These are phyloP conservation scores for Punica granatum DNA, from an alignment of 345 rosid genomes.

Conservation along the genomic window DNA sequence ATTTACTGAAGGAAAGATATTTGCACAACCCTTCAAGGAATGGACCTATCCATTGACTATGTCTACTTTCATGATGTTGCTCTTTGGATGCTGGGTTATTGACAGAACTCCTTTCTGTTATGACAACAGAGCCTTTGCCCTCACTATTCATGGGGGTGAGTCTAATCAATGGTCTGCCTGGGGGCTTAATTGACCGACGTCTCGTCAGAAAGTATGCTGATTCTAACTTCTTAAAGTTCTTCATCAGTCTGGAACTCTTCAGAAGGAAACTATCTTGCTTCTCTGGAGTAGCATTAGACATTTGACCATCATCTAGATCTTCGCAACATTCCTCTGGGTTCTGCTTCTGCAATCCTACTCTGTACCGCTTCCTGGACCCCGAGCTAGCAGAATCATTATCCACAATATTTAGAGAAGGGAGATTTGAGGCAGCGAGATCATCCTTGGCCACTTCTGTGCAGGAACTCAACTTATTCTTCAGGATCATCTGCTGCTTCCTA, in stretches of 20 bases:
- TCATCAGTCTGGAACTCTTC: conserved; percentile 69
- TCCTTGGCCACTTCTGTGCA: conserved; percentile 33
- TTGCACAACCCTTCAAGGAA: conserved; percentile 95
- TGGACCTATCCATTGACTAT: conserved; percentile 84
- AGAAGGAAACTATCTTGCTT: conserved; percentile 48
- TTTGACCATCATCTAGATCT: conserved; percentile 31
- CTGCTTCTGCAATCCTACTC: conserved; percentile 32
- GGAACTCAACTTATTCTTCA: conserved; percentile 45
- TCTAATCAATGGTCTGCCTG: conserved; percentile 39
- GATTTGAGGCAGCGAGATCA: conserved; percentile 34
- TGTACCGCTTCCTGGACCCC: conserved; percentile 64
- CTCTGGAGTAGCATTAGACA: conserved; percentile 28
- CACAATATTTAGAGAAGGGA: conserved; percentile 27
- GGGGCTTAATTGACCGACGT: conserved; percentile 45
- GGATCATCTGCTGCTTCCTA: conserved; percentile 39
- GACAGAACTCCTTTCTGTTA: conserved; percentile 74
- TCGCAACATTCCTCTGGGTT: conserved; percentile 38
- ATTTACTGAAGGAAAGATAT: conserved; percentile 71
- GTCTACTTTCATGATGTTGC: conserved; percentile 28
- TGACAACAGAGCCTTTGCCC: conserved; percentile 61
- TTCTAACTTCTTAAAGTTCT: conserved; percentile 86
- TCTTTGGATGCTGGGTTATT: conserved; percentile 49
- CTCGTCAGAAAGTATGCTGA: conserved; percentile 79
- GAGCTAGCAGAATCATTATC: conserved; percentile 40
- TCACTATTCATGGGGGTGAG: conserved; percentile 59